Evolutionary conservation across 208 protist genomes (phyloP).

Genomic region (Naegleria lovaniensis): DNA sequence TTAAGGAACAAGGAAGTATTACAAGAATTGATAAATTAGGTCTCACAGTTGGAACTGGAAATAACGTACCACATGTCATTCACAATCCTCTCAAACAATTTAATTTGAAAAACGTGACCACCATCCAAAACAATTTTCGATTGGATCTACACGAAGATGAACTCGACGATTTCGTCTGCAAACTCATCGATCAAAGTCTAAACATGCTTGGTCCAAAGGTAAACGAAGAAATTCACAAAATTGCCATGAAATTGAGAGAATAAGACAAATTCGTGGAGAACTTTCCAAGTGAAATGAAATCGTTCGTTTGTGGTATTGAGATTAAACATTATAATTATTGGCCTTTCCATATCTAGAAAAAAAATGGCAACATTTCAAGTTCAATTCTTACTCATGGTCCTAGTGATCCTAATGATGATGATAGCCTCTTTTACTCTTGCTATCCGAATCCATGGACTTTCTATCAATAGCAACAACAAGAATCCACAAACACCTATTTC

Average conservation of each 20-base stretch:
- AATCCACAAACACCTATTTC: too few species aligned
- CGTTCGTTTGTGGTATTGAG: too few species aligned
- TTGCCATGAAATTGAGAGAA: conserved; percentile 2
- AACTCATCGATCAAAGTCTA: conserved; percentile 49
- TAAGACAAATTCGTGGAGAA: too few species aligned
- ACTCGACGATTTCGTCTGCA: conserved; percentile 36
- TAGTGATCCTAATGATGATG: too few species aligned
- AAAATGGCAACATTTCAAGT: too few species aligned
- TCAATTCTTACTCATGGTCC: too few species aligned
- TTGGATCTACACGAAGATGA: background rate
- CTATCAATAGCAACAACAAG: too few species aligned
- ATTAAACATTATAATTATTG: too few species aligned
- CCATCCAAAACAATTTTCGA: conserved; percentile 53
- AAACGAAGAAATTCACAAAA: conserved; percentile 45
- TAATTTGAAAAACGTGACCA: background rate
- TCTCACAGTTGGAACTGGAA: background rate
- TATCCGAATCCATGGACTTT: too few species aligned
- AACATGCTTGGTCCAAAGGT: conserved; percentile 49
- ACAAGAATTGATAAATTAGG: conserved; percentile 54
- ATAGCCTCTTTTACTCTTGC: too few species aligned
- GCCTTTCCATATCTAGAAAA: too few species aligned
- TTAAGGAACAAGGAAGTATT: background rate
- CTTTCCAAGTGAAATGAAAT: too few species aligned
- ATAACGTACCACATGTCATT: background rate
- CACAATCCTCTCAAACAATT: background rate